Conservation (phyloP, 1,284 basidiomycete genomes). For the Cutaneotrichosporon cutaneum region DNA sequence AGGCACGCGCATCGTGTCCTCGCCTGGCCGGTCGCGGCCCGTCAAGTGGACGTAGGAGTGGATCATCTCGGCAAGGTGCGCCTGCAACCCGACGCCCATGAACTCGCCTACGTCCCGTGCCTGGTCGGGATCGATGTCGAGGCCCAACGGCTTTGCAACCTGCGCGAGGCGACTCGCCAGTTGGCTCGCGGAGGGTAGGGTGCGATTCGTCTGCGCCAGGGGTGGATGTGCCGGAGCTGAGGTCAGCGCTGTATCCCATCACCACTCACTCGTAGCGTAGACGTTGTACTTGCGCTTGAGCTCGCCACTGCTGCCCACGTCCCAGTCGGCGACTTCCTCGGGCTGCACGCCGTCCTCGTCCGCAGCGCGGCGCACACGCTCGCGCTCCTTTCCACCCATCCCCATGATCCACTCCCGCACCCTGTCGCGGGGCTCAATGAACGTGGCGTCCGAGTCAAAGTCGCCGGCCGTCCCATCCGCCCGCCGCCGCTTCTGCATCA, state of each 20-base stretch:
- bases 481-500: constrained; percentile 36
- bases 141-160: constrained; percentile 37
- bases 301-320: constrained; percentile 7
- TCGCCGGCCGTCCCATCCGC: constrained; percentile 37
- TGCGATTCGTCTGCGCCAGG: constrained; percentile 26
- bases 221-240: constrained; percentile 26
- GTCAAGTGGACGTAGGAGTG: constrained; percentile 41
- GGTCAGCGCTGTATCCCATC: not conserved
- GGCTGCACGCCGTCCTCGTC: constrained; percentile 24
- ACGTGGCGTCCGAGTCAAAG: constrained; percentile 40
- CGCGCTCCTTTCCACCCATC: constrained; percentile 39
- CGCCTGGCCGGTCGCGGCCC: constrained; percentile 37
- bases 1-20: constrained; percentile 38
- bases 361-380: constrained; percentile 28
- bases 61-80: constrained; percentile 42
- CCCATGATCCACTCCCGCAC: constrained; percentile 46
- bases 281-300: constrained; percentile 26
- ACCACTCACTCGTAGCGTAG: constrained; percentile 19
- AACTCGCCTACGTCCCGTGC: constrained; percentile 46
- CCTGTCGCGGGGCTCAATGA: constrained; percentile 40
- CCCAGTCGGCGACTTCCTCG: constrained; percentile 13
- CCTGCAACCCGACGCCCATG: constrained; percentile 46
- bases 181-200: constrained; percentile 42
- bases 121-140: constrained; percentile 32
- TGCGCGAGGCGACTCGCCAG: constrained; percentile 35